These are phyloP conservation scores for Ogataea populi-albae DNA, from an alignment of 805 yeast genomes.

Conservation along the genomic window DNA sequence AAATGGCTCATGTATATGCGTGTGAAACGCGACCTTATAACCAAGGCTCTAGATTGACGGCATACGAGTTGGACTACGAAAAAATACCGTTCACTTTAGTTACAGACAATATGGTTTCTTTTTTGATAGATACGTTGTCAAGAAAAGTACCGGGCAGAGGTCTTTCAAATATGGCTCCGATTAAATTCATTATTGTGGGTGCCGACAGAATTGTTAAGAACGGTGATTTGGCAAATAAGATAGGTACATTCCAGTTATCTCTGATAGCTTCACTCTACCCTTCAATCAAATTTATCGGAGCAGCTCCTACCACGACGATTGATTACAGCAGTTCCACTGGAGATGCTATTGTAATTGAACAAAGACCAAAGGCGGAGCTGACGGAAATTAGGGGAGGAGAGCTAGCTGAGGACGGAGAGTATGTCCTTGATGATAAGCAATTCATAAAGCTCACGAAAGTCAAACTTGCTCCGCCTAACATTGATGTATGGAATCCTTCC, in stretches of 20 bases:
- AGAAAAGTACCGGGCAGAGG: constrained; percentile 23
- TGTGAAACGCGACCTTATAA: constrained; percentile 95
- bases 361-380: constrained; percentile 78
- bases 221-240: constrained; percentile 96
- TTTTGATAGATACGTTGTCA: constrained; percentile 53
- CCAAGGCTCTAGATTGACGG: constrained; percentile 92
- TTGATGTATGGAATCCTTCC: constrained; percentile 93
- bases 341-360: constrained; percentile 77
- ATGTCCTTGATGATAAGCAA: constrained; percentile 27
- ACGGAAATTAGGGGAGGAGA: constrained; percentile 71
- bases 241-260: constrained; percentile 90
- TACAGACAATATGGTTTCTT: constrained; percentile 89
- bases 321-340: constrained; percentile 69
- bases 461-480: constrained; percentile 80
- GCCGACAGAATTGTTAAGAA: constrained; percentile 91
- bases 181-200: constrained; percentile 87
- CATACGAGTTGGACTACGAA: constrained; percentile 85
- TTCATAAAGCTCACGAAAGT: constrained; percentile 45
- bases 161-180: constrained; percentile 49
- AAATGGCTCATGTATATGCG: constrained; percentile 72
- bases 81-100: constrained; percentile 82
- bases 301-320: constrained; percentile 92
- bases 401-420: constrained; percentile 33
- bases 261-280: constrained; percentile 61
- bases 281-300: constrained; percentile 81